Conservation (phyloP, 1,284 basidiomycete species). For the Phellinidium pouzarii region DNA sequence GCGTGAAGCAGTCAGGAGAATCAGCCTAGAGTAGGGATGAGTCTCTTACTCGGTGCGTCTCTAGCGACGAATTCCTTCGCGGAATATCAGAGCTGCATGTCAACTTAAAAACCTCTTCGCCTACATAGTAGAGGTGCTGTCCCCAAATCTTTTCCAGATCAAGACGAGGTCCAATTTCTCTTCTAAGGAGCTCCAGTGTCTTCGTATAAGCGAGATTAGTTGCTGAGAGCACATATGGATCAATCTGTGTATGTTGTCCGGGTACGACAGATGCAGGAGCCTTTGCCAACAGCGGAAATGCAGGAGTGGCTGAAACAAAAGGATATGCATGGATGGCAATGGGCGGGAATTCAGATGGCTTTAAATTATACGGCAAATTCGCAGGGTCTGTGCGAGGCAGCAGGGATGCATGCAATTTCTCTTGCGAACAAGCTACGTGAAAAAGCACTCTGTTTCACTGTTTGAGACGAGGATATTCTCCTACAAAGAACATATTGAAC, state of each 20-base stretch:
- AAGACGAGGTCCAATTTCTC: conserved; percentile 37
- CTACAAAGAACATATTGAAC: neutral
- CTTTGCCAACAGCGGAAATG: conserved; percentile 34
- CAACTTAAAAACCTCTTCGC: conserved; percentile 5
- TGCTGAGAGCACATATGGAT: conserved; percentile 35
- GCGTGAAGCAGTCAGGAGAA: neutral
- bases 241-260: conserved; percentile 24
- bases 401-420: conserved; percentile 31
- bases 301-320: conserved; percentile 30
- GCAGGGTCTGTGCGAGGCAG: conserved; percentile 26
- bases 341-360: conserved; percentile 27
- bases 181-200: conserved; percentile 34
- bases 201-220: conserved; percentile 36
- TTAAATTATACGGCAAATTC: conserved; percentile 25
- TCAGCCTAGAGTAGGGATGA: neutral
- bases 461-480: neutral
- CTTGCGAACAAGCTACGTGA: conserved; percentile 36
- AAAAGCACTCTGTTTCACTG: conserved; percentile 28
- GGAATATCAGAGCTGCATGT: neutral
- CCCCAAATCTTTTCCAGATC: conserved; percentile 40
- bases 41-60: conserved; percentile 31
- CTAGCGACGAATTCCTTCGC: conserved; percentile 37
- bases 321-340: conserved; percentile 34
- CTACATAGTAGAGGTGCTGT: conserved; percentile 37
- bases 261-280: conserved; percentile 29